Evolutionary conservation across 805 yeast genomes (phyloP).

Genomic region (Metschnikowia drakensbergensis): DNA sequence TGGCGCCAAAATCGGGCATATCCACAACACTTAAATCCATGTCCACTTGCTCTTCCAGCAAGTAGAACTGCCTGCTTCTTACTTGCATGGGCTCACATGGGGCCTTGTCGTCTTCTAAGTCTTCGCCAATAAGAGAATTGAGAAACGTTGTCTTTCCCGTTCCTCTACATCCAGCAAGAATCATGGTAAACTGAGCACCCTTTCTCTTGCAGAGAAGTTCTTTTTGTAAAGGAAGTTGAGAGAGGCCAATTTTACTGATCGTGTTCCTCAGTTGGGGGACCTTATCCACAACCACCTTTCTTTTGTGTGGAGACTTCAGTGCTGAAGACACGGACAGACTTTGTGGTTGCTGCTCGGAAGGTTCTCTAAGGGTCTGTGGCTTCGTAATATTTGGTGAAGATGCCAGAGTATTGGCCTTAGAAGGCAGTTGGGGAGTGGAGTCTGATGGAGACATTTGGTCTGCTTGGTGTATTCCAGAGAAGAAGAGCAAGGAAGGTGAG

Average conservation of each 20-base stretch:
- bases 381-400: constrained; percentile 2
- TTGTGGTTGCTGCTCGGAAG: not conserved
- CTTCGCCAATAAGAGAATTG: constrained; percentile 22
- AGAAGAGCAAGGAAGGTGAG: not conserved
- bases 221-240: constrained; percentile 30
- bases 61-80: constrained; percentile 34
- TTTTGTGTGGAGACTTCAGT: constrained; percentile 2
- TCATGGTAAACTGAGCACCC: constrained; percentile 35
- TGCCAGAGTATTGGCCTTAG: not conserved
- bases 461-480: not conserved
- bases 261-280: constrained; percentile 17
- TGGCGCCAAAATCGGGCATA: constrained; percentile 73
- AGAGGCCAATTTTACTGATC: constrained; percentile 15
- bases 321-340: not conserved
- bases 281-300: constrained; percentile 12
- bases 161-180: constrained; percentile 35
- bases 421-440: constrained; percentile 1
- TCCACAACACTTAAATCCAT: constrained; percentile 64
- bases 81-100: constrained; percentile 14
- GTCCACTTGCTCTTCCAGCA: constrained; percentile 57
- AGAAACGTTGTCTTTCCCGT: constrained; percentile 26
- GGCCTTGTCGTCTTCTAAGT: constrained; percentile 11
- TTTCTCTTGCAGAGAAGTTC: constrained; percentile 21
- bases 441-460: constrained; percentile 3
- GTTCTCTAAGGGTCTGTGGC: not conserved